A percentile compares a stretch with the other conserved stretches of the same genome.
phyloP scores from a whole-genome alignment of 2,329 filamentous ascomycete species.

The Sarocladium brachiariae region DNA sequence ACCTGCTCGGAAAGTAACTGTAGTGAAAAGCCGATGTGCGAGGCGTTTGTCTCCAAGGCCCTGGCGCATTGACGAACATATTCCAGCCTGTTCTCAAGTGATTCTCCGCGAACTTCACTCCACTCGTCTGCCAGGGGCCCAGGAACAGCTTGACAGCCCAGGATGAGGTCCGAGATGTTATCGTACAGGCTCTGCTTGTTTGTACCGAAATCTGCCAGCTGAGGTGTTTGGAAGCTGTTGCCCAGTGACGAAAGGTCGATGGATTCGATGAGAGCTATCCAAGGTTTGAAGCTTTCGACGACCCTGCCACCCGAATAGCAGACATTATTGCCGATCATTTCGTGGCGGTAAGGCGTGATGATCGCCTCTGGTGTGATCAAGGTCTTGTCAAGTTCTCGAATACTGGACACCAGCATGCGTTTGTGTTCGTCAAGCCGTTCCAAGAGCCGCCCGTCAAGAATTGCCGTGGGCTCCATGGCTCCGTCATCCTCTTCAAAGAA shows the following conservation, averaged over 20 bases:
- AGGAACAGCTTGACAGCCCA: constrained; percentile 86
- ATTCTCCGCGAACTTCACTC: constrained; percentile 85
- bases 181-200: constrained; percentile 95
- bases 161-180: constrained; percentile 79
- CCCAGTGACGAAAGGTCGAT: constrained; percentile 79
- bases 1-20: constrained; percentile 82
- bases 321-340: constrained; percentile 72
- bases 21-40: constrained; percentile 80
- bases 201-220: constrained; percentile 76
- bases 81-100: constrained; percentile 77
- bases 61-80: constrained; percentile 71
- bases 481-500: constrained; percentile 80
- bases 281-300: constrained; percentile 82
- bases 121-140: constrained; percentile 91
- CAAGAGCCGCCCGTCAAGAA: constrained; percentile 69
- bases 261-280: constrained; percentile 84
- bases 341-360: constrained; percentile 70
- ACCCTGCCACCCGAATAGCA: constrained; percentile 74
- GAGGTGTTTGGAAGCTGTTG: constrained; percentile 73
- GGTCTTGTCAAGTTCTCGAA: constrained; percentile 81
- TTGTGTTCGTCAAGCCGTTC: constrained; percentile 83
- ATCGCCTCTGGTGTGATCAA: constrained; percentile 73
- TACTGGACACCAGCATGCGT: constrained; percentile 74
- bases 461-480: constrained; percentile 60
- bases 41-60: constrained; percentile 78